Evolutionary conservation across 768 basidiomycete species (phyloP).

Genomic region (Russula sp.): DNA sequence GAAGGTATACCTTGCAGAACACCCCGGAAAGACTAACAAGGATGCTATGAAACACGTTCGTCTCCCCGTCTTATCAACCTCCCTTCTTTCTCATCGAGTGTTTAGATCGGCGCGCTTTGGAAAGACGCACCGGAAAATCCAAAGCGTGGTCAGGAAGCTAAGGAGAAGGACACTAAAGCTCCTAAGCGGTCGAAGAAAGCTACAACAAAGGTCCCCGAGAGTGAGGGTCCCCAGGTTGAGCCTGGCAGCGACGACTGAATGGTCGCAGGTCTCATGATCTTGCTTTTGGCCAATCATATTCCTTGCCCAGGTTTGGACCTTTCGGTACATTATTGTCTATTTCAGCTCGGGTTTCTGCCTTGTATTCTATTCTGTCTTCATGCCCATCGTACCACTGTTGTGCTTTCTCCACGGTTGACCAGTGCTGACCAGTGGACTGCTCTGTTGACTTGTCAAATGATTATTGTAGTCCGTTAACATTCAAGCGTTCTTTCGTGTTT

Average conservation of each 20-base stretch:
- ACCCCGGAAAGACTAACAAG: constrained; percentile 48
- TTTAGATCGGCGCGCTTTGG: constrained; percentile 57
- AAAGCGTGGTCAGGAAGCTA: constrained; percentile 54
- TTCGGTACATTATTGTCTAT: constrained; percentile 10
- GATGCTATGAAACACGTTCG: constrained; percentile 53
- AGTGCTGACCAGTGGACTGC: neutral
- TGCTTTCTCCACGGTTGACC: neutral
- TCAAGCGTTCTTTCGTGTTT: neutral
- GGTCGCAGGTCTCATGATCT: neutral
- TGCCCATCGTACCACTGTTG: constrained; percentile 6
- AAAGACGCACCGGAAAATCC: constrained; percentile 61
- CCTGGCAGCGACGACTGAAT: constrained; percentile 30
- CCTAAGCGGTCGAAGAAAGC: constrained; percentile 30
- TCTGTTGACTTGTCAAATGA: neutral
- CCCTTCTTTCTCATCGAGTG: neutral
- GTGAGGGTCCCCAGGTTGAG: constrained; percentile 25
- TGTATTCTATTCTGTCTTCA: constrained; percentile 19
- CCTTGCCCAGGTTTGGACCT: neutral
- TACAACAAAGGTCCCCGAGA: neutral
- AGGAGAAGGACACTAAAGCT: constrained; percentile 46
- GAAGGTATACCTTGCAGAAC: constrained; percentile 54
- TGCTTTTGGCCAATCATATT: neutral
- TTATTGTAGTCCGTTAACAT: neutral
- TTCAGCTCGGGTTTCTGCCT: neutral
- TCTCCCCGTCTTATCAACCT: neutral